Evolutionary conservation across 2,329 filamentous ascomycete species (phyloP).

Genomic region (Cytospora paraplurivora): DNA sequence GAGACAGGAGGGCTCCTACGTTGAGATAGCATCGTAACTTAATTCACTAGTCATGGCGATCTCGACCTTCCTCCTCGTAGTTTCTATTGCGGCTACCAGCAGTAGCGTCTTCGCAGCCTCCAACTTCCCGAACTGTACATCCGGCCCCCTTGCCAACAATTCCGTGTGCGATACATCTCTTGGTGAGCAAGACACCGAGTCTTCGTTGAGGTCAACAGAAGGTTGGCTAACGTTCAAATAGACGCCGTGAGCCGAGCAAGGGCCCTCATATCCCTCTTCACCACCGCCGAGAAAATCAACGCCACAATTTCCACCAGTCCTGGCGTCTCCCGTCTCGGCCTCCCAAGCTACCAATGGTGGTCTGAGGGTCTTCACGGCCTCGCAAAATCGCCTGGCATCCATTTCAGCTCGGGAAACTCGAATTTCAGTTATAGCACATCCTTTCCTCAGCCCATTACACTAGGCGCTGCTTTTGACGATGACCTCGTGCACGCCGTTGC

Average conservation of each 20-base stretch:
- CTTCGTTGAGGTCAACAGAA: too few species aligned
- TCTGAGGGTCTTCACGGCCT: conserved; percentile 65
- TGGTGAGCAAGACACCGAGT: neutral
- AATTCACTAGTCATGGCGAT: conserved; percentile 1
- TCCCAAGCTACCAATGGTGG: conserved; percentile 64
- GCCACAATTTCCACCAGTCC: conserved; percentile 35
- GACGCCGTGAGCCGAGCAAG: conserved; percentile 20
- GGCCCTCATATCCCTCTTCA: conserved; percentile 23
- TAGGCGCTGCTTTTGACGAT: conserved; percentile 66
- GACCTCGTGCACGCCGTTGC: conserved; percentile 60
- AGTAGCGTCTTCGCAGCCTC: conserved; percentile 10
- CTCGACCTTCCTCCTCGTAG: conserved; percentile 5
- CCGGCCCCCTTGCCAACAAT: conserved; percentile 23
- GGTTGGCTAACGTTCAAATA: neutral
- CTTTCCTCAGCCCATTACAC: conserved; percentile 65
- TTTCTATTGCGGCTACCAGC: neutral
- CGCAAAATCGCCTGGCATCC: conserved; percentile 55
- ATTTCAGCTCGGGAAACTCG: conserved; percentile 38
- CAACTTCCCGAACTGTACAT: conserved; percentile 25
- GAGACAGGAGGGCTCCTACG: too few species aligned
- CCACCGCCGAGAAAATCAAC: conserved; percentile 28
- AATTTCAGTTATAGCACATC: conserved; percentile 63
- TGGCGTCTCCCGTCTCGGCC: conserved; percentile 57
- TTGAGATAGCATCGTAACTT: neutral
- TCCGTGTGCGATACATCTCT: conserved; percentile 24